These are phyloP conservation scores for Diaporthe ampelina DNA, from an alignment of 2,329 filamentous ascomycete genomes.

Conservation along the genomic window DNA sequence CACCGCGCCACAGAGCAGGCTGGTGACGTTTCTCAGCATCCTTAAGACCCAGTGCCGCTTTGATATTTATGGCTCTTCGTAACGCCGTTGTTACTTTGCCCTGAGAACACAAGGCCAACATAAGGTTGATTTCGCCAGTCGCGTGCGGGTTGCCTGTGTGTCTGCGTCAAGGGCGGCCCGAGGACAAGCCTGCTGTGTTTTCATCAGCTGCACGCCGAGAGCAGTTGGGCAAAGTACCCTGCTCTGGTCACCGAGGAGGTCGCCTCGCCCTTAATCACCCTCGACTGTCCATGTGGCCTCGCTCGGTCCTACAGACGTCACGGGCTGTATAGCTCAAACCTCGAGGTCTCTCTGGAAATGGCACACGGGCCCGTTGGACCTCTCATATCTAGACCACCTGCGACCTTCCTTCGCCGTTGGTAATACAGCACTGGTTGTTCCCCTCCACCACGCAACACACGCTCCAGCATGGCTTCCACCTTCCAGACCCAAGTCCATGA, in stretches of 20 bases:
- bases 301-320: constrained; percentile 27
- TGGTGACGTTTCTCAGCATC: constrained; percentile 3
- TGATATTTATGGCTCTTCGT: not conserved
- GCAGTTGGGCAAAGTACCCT: constrained; percentile 10
- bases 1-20: not conserved
- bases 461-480: constrained; percentile 62
- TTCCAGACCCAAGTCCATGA: constrained; percentile 69
- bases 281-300: constrained; percentile 23
- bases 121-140: constrained; percentile 7
- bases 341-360: constrained; percentile 31
- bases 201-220: constrained; percentile 13
- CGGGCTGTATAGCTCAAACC: constrained; percentile 28
- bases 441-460: constrained; percentile 26
- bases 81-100: not conserved
- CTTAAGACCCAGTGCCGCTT: no score
- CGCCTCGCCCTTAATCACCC: constrained; percentile 20
- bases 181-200: constrained; percentile 20
- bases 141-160: not conserved
- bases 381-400: constrained; percentile 34
- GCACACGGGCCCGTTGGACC: constrained; percentile 30
- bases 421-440: constrained; percentile 32
- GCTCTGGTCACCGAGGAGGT: constrained; percentile 5
- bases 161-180: constrained; percentile 17
- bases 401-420: constrained; percentile 32
- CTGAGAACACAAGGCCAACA: not conserved